Base-by-base conservation (phyloP, 2,329 filamentous ascomycete genomes). In the Curvularia hawaiiensis region DNA sequence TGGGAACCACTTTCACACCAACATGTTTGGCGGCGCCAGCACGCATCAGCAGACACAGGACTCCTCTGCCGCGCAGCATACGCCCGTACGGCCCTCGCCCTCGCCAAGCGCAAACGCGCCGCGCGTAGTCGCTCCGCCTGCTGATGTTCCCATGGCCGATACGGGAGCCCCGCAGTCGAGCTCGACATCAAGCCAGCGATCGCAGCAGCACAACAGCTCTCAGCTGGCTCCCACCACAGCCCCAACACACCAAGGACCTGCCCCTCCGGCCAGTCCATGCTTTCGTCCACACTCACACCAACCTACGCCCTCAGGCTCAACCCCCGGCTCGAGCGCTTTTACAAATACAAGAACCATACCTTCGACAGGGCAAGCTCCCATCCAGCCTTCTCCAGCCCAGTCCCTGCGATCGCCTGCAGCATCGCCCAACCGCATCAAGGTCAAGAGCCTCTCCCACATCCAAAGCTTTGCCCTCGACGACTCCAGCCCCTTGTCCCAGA, bases 361-460 rank as follows among this genome's bases (percentile, higher is more conserved):
- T 12, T 65, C 72, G 33, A 44, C 44, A 16, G 54, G 38, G 9
- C 33, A 26, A 26, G 44, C 51, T 24, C 33, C 51, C 9, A 61
- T 69, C 31, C 68, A 70, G 45, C 66, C 64, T 30, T 72, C 71
- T 3, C 72, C 70, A 33, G 60, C 67, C 56, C 54, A 60, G 20
- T 58, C 66, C 57, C 31, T 75, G 52, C 68, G 66, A 30, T 68
- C 72, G 35, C 65, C 72, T n/a, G 62, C 65, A 33, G 69, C 72
- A 49, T 65, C 75, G 14, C 59, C 72, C 18, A 64, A 71, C 61
- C 82, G 84, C 58, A 90, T 98, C 71, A 90, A 90, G 73, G 88
- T 99, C 43, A 90, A 90, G 69, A 92, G 97, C 75, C 82, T 99
- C 49, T 90, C 89, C 41, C 95, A 99, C 72, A 94, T 99, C 60